A percentile compares a stretch with the other conserved stretches of the same genome.
phyloP scores from a whole-genome alignment of 2,329 filamentous ascomycete species.

The Aspergillus versicolor region DNA sequence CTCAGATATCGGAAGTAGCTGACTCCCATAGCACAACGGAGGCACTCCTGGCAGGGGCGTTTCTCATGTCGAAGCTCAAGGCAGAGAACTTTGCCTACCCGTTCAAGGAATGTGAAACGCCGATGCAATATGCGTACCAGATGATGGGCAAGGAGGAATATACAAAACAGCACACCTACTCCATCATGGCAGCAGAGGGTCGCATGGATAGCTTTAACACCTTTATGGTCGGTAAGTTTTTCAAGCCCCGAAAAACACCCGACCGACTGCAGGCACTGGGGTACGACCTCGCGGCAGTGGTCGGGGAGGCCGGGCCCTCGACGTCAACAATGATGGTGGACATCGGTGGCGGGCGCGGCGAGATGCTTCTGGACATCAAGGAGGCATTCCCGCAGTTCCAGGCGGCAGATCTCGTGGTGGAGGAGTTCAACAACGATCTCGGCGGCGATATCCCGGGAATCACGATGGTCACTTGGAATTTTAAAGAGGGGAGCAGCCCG shows the following conservation, averaged over 20 bases:
- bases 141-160: conserved; percentile 31
- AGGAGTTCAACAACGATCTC: conserved; percentile 37
- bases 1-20: neutral
- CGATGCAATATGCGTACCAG: conserved; percentile 36
- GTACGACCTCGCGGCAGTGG: conserved; percentile 31
- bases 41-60: conserved; percentile 34
- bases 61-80: conserved; percentile 37
- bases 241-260: conserved; percentile 34
- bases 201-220: conserved; percentile 41
- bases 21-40: conserved; percentile 31
- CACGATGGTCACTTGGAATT: conserved; percentile 36
- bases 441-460: conserved; percentile 24
- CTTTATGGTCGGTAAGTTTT: conserved; percentile 42
- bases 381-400: conserved; percentile 30
- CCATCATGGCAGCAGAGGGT: conserved; percentile 36
- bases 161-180: conserved; percentile 34
- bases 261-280: conserved; percentile 30
- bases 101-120: conserved; percentile 33
- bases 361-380: conserved; percentile 38
- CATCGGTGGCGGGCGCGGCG: conserved; percentile 39
- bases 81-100: conserved; percentile 37
- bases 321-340: conserved; percentile 32
- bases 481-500: conserved; percentile 30
- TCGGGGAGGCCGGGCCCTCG: conserved; percentile 15
- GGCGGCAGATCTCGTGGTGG: conserved; percentile 31